Evolutionary conservation across 2,329 filamentous ascomycete species (phyloP).

Genomic region (Xylaria sp.): DNA sequence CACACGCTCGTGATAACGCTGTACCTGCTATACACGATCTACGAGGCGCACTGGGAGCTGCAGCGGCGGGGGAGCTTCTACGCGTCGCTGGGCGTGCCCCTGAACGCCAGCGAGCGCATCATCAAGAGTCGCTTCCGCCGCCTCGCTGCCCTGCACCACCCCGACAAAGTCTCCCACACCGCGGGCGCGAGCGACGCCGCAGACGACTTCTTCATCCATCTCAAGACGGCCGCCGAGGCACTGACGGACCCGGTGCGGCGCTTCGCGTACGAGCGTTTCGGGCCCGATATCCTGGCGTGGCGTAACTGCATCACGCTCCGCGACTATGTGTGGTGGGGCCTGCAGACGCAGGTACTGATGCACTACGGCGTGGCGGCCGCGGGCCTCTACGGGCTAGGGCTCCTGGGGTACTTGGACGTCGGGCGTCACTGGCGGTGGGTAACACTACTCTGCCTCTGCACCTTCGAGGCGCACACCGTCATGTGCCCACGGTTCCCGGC

Average conservation of each 20-base stretch:
- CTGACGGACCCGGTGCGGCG: constrained; percentile 79
- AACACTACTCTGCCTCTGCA: constrained; percentile 61
- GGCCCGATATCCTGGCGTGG: constrained; percentile 75
- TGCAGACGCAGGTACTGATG: constrained; percentile 61
- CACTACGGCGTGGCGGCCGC: constrained; percentile 70
- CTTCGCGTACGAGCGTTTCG: constrained; percentile 92
- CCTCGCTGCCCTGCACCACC: constrained; percentile 77
- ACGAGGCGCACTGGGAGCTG: constrained; percentile 87
- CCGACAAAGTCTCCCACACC: constrained; percentile 75
- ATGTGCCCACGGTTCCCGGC: constrained; percentile 64
- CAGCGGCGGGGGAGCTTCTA: constrained; percentile 81
- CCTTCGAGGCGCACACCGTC: constrained; percentile 67
- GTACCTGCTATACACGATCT: constrained; percentile 92
- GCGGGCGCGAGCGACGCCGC: constrained; percentile 20
- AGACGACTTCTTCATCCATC: constrained; percentile 74
- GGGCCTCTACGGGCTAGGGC: constrained; percentile 68
- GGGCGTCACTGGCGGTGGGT: constrained; percentile 75
- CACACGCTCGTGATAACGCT: constrained; percentile 82
- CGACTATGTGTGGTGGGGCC: constrained; percentile 77
- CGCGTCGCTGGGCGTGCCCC: constrained; percentile 75
- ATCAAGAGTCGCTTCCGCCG: constrained; percentile 88
- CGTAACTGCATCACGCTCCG: constrained; percentile 72
- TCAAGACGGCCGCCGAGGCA: constrained; percentile 86
- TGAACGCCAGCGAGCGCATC: constrained; percentile 75
- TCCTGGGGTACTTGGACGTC: constrained; percentile 74